Base-by-base conservation (phyloP, 1,139 yeast species). In the Kodamaea suecica region DNA sequence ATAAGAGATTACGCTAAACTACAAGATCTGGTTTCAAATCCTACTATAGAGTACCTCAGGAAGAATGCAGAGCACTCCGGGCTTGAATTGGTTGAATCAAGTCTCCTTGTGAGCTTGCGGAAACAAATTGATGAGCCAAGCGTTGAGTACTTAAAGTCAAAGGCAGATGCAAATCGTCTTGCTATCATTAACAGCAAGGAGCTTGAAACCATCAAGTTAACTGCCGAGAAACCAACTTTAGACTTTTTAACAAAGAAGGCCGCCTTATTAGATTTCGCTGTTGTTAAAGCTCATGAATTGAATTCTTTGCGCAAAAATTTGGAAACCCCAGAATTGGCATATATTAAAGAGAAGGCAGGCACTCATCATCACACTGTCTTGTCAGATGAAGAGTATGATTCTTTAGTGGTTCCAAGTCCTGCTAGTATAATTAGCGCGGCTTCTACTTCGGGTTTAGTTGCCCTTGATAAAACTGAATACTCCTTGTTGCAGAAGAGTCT, bases 231-330 rank as follows among this genome's bases (percentile, higher is more conserved):
- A 17, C 54, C 69, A n/a, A 37, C 53, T 3, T 29, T 56, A 7
- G 49, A 44, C 4, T 36, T 31, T 30, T 40, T 48, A 23, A 30
- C 33, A 31, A 38, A 43, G 1, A 55, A 57, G 32, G 58, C 59
- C 2, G 20, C 41, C 3, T 38, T 39, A 7, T 24, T 33, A 11
- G 48, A 51, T 12, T 42, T 47, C 27, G 48, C 53, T 0, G 26
- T 61, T 25, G 47, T 64, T 4, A 39, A 57, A 8, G 44, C 43
- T 19, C 47, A 41, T 2, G 61, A 59, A 35, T 37, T 2, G 33
- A 26, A n/a, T 39, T 52, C 32, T 33, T 27, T 15, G 28, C 28
- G 5, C 11, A 32, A 25, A 17, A 32, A 16, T 4, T 11, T 39
- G n/a, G 41, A 40, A 8, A 17, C 24, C 1, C 52, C 52, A n/a